Percentiles rank a stretch among this genome's conserved stretches.
Evolutionary conservation across 2,329 filamentous ascomycete genomes (phyloP).

Genomic region (Colletotrichum tabaci): DNA sequence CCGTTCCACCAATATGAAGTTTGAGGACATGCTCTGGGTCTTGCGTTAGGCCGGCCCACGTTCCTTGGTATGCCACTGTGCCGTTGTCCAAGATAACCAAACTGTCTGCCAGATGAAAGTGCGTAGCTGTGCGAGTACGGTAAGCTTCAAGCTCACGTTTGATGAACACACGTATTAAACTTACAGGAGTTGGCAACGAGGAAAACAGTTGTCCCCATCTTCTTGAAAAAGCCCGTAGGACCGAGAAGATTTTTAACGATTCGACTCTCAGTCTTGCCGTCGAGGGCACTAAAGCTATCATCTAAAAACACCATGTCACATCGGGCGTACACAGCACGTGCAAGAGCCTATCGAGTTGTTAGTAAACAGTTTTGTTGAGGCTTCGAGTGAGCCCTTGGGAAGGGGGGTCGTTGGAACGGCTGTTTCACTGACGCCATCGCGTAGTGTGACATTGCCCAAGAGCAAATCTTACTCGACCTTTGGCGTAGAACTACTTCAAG

Average conservation of each 20-base stretch:
- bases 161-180: not conserved
- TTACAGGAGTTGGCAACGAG: conserved; percentile 25
- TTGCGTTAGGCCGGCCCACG: conserved; percentile 8
- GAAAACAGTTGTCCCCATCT: conserved; percentile 39
- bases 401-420: no score
- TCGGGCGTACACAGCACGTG: conserved; percentile 26
- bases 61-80: conserved; percentile 10
- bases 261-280: conserved; percentile 35
- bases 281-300: conserved; percentile 39
- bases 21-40: not conserved
- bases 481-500: no score
- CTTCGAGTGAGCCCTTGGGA: not conserved
- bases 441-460: no score
- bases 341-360: conserved; percentile 24
- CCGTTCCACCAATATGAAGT: not conserved
- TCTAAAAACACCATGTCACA: conserved; percentile 24
- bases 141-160: not conserved
- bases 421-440: no score
- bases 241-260: conserved; percentile 43
- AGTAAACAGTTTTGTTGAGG: not conserved
- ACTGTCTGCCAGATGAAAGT: conserved; percentile 14
- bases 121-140: not conserved
- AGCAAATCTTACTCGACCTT: no score
- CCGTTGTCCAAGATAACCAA: conserved; percentile 8
- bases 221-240: conserved; percentile 41